phyloP scores from a whole-genome alignment of 1,284 basidiomycete species.

The Papiliotrema laurentii region DNA sequence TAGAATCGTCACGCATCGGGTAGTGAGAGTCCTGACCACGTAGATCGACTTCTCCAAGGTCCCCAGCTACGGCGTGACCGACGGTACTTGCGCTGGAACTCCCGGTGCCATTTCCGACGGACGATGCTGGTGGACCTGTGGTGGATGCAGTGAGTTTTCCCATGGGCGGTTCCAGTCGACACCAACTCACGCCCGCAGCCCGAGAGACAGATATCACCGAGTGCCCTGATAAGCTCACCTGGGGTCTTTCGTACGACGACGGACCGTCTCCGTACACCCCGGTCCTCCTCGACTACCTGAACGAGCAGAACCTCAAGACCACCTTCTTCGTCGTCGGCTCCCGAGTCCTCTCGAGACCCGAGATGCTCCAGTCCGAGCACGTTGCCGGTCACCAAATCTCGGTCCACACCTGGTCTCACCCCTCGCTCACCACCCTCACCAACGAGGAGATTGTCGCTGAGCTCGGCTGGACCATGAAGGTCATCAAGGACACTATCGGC shows the following conservation, averaged over 20 bases:
- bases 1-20: slow-evolving; percentile 1
- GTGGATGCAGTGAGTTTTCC: slow-evolving; percentile 58
- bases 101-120: slow-evolving; percentile 57
- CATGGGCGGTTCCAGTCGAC: background rate
- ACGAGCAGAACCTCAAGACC: slow-evolving; percentile 61
- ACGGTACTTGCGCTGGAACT: slow-evolving; percentile 57
- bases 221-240: slow-evolving; percentile 74
- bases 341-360: slow-evolving; percentile 73
- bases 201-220: slow-evolving; percentile 65
- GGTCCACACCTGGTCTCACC: slow-evolving; percentile 37
- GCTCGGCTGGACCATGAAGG: slow-evolving; percentile 84
- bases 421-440: slow-evolving; percentile 62
- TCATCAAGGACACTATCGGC: slow-evolving; percentile 75
- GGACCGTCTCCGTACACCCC: slow-evolving; percentile 73
- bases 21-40: background rate
- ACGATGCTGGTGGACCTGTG: slow-evolving; percentile 84
- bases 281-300: slow-evolving; percentile 50
- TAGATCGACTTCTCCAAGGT: slow-evolving; percentile 33
- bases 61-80: slow-evolving; percentile 34
- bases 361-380: slow-evolving; percentile 75
- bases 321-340: slow-evolving; percentile 95
- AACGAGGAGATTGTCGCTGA: slow-evolving; percentile 89
- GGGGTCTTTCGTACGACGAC: slow-evolving; percentile 54
- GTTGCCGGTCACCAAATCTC: slow-evolving; percentile 73
- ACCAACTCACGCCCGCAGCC: no score